Base-by-base conservation (phyloP, 176 grass and related monocot species). In the Alopecurus myosuroides region DNA sequence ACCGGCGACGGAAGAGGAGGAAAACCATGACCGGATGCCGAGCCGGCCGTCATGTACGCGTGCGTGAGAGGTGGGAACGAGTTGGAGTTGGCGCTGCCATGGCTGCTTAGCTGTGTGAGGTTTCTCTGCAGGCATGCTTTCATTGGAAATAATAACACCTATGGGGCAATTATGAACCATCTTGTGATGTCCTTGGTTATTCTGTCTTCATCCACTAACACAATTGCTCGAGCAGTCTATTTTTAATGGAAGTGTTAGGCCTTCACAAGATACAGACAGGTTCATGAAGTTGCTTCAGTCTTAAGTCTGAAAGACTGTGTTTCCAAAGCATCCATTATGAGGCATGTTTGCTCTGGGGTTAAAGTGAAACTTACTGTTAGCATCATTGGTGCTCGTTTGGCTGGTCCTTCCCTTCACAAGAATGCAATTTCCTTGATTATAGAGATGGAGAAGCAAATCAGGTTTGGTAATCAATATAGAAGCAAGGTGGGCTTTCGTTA, bases 211-310 rank as follows among this genome's bases (percentile, higher is more conserved):
- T 94, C 96, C 23, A 88, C 93, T n/a, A 35, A 90, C 83, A 77
- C 96, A 95, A 85, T 88, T 98, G 85, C 96, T 98, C 45, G 96
- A 98, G 82, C 96, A 94, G 80, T 89, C 96, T 88, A 94, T 95
- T 71, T 85, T 90, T 58, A 88, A 82, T 60, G 89, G 83, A 79
- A 82, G 55, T 88, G 74, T 87, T 42, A 87, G 90, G 78, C 92
- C 90, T 80, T 89, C 93, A 62, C 89, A 90, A 82, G 96, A 98
- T 87, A 83, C 91, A n/a, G 93, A 98, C 76, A 85, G 62, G 76
- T 92, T 98, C 87, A 89, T 98, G 68, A 98, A 94, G 84, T 71
- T 92, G 49, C 91, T 98, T 85, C 96, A 98, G 80, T 98, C 91
- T n/a, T 95, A 90, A 83, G 91, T 98, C 20, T 86, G 92, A 49